phyloP scores from a whole-genome alignment of 2,329 filamentous ascomycete species.

The Rachicladosporium sp. region DNA sequence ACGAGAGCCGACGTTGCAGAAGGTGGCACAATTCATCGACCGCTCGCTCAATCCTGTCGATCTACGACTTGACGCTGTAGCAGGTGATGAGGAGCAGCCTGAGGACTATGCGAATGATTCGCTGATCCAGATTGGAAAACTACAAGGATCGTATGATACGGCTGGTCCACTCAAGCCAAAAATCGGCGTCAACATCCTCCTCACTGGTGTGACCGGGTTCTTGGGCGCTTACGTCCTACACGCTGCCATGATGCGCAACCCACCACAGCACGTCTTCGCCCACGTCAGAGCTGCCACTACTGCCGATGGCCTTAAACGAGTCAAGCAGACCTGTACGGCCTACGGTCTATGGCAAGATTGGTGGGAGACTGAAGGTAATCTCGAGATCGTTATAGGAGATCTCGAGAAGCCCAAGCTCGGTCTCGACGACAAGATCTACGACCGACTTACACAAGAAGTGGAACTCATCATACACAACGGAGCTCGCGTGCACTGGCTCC shows the following conservation, averaged over 20 bases:
- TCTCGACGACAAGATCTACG: slow-evolving; percentile 52
- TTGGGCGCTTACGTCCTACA: slow-evolving; percentile 68
- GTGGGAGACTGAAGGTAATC: slow-evolving; percentile 46
- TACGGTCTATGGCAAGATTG: slow-evolving; percentile 68
- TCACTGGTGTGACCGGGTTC: slow-evolving; percentile 87
- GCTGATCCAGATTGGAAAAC: slow-evolving; percentile 35
- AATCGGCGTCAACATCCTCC: slow-evolving; percentile 43
- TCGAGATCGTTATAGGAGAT: slow-evolving; percentile 62
- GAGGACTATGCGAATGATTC: slow-evolving; percentile 42
- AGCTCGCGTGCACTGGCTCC: slow-evolving; percentile 67
- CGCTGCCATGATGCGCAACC: slow-evolving; percentile 53
- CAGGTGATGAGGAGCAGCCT: slow-evolving; percentile 38
- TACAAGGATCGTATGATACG: slow-evolving; percentile 25
- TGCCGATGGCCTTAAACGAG: slow-evolving; percentile 48
- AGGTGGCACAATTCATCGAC: slow-evolving; percentile 42
- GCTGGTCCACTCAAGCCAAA: slow-evolving; percentile 14
- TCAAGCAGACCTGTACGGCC: slow-evolving; percentile 55
- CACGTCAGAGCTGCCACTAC: slow-evolving; percentile 60
- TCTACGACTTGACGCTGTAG: slow-evolving; percentile 33
- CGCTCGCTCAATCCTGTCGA: slow-evolving; percentile 36
- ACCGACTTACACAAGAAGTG: slow-evolving; percentile 49
- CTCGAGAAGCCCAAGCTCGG: slow-evolving; percentile 64
- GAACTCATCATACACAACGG: slow-evolving; percentile 71
- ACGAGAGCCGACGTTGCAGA: slow-evolving; percentile 46
- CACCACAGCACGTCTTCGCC: slow-evolving; percentile 51